Conservation (phyloP, 495 filamentous ascomycete species). For the Tuber aestivum region DNA sequence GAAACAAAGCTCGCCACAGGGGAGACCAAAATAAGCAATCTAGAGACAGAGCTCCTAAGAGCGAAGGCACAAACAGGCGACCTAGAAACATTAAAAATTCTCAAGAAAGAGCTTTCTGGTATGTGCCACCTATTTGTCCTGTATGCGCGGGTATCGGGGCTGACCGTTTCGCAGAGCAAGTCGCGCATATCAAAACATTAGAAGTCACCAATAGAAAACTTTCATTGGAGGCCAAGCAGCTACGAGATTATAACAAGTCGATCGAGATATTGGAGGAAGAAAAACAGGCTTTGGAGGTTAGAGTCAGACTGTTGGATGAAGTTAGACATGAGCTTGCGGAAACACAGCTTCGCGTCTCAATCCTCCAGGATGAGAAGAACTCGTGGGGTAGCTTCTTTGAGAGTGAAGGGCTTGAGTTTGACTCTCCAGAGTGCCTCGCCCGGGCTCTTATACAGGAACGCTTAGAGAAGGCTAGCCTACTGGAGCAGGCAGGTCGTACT, state of each 20-base stretch:
- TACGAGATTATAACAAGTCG: constrained; percentile 71
- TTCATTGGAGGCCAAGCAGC: constrained; percentile 66
- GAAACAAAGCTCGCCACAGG: constrained; percentile 63
- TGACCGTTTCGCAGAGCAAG: constrained; percentile 58
- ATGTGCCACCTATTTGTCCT: neutral
- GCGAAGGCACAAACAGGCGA: constrained; percentile 81
- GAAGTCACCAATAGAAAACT: constrained; percentile 78
- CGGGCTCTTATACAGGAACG: constrained; percentile 74
- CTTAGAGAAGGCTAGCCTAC: constrained; percentile 66
- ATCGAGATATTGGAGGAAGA: constrained; percentile 95
- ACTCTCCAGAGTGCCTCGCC: constrained; percentile 82
- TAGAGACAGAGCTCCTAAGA: constrained; percentile 76
- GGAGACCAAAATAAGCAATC: constrained; percentile 60
- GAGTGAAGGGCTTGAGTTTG: constrained; percentile 65
- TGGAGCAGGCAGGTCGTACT: constrained; percentile 69
- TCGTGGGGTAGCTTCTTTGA: constrained; percentile 85
- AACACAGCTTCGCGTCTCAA: constrained; percentile 70
- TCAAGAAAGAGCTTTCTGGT: constrained; percentile 71
- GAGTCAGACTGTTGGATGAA: constrained; percentile 66
- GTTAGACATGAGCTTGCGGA: constrained; percentile 71
- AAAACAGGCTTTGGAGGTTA: constrained; percentile 74
- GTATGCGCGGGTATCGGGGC: neutral
- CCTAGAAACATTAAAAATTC: constrained; percentile 69
- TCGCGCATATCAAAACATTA: constrained; percentile 76
- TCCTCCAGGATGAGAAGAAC: constrained; percentile 77